Conservation (phyloP, 306 rosid species). For the Canavalia gladiata region DNA sequence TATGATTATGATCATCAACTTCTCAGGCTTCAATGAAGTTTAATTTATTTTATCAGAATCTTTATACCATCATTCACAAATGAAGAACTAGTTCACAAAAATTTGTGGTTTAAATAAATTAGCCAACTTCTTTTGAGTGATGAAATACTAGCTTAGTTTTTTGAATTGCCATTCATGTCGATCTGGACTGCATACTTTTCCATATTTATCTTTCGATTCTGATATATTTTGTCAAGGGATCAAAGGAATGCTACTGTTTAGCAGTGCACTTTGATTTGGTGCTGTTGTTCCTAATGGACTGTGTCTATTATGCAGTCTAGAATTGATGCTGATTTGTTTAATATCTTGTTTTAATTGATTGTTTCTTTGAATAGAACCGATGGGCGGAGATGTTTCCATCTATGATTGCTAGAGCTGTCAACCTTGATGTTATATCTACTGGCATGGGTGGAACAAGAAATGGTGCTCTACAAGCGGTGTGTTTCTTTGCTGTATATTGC, state of each 20-base stretch:
- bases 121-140: background rate
- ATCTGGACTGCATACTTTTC: background rate
- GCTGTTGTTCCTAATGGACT: background rate
- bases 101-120: background rate
- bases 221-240: background rate
- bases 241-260: slow-evolving; percentile 12
- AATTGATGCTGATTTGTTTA: slow-evolving; percentile 34
- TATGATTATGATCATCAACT: slow-evolving; percentile 55
- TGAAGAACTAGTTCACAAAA: background rate
- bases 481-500: slow-evolving; percentile 35
- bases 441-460: slow-evolving; percentile 81
- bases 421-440: slow-evolving; percentile 68
- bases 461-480: slow-evolving; percentile 82
- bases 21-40: slow-evolving; percentile 2
- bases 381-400: slow-evolving; percentile 89
- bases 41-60: background rate
- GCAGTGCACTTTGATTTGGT: background rate
- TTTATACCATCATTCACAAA: background rate
- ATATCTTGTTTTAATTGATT: slow-evolving; percentile 40
- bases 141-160: background rate
- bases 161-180: background rate
- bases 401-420: slow-evolving; percentile 72
- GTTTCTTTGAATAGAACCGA: slow-evolving; percentile 65
- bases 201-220: background rate
- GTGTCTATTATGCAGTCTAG: background rate